A percentile compares a stretch with the other conserved stretches of the same genome.
phyloP scores from a whole-genome alignment of 2,329 filamentous ascomycete genomes.

The Microcera coccophila region DNA sequence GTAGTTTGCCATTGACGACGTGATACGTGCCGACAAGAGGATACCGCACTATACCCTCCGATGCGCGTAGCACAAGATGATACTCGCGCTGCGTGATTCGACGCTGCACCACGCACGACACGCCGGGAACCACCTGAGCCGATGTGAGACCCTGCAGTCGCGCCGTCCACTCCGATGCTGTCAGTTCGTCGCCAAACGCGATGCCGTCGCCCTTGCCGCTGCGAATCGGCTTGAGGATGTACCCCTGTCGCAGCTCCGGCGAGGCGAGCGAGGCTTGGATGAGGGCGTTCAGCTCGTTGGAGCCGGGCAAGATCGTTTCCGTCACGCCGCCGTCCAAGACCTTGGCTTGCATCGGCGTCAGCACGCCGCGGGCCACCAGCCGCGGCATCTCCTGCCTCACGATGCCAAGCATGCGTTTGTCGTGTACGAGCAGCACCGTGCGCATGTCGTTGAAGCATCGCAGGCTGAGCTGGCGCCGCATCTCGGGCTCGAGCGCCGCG shows the following conservation, averaged over 20 bases:
- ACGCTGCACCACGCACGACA: conserved; percentile 29
- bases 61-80: no score
- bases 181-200: conserved; percentile 36
- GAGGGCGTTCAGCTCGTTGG: conserved; percentile 22
- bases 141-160: conserved; percentile 17
- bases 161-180: conserved; percentile 26
- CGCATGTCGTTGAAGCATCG: conserved; percentile 40
- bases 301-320: conserved; percentile 34
- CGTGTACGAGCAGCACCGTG: conserved; percentile 38
- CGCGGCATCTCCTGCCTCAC: conserved; percentile 32
- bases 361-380: conserved; percentile 22
- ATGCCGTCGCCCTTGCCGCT: conserved; percentile 40
- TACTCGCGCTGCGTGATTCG: conserved; percentile 28
- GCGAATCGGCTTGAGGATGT: conserved; percentile 37
- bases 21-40: no score
- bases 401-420: conserved; percentile 42
- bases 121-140: conserved; percentile 3
- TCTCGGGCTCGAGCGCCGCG: conserved; percentile 25
- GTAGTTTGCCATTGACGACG: no score
- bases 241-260: conserved; percentile 22
- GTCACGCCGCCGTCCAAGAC: conserved; percentile 27
- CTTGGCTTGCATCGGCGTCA: conserved; percentile 27
- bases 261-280: conserved; percentile 7
- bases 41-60: no score
- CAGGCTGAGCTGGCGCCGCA: conserved; percentile 34